Evolutionary conservation across 1,284 basidiomycete genomes (phyloP).

Genomic region (Thelephora terrestris): DNA sequence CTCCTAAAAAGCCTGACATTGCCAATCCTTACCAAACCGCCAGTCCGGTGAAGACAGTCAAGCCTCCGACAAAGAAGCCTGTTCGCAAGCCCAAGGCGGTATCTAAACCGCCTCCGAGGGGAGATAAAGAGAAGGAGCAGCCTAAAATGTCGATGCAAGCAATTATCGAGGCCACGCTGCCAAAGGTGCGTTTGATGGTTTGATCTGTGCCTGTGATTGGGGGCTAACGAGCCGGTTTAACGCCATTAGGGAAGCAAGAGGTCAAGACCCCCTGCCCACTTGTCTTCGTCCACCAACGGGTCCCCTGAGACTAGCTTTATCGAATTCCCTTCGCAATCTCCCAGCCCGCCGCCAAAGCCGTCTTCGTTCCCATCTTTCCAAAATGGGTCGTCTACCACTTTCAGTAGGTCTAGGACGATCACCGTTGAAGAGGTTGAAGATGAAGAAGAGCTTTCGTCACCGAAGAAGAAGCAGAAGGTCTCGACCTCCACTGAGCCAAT

Average conservation of each 20-base stretch:
- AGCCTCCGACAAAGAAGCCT: constrained; percentile 29
- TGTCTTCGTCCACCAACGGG: constrained; percentile 8
- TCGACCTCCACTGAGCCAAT: constrained; percentile 2
- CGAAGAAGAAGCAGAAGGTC: constrained; percentile 30
- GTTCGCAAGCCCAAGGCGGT: constrained; percentile 15
- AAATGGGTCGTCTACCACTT: constrained; percentile 11
- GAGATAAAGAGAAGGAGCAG: constrained; percentile 20
- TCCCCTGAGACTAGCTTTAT: constrained; percentile 3
- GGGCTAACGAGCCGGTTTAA: constrained; percentile 1
- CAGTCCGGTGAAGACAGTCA: constrained; percentile 39
- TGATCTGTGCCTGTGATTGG: constrained; percentile 1
- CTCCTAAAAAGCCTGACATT: constrained; percentile 50
- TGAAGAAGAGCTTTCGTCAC: constrained; percentile 15
- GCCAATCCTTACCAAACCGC: constrained; percentile 64
- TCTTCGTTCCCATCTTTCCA: background rate
- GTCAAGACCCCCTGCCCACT: constrained; percentile 46
- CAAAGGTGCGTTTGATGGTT: constrained; percentile 37
- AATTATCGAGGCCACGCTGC: constrained; percentile 63
- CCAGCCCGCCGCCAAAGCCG: constrained; percentile 7
- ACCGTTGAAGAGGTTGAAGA: constrained; percentile 10
- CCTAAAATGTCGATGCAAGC: constrained; percentile 41
- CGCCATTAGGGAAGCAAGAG: constrained; percentile 53
- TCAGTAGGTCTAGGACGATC: constrained; percentile 3
- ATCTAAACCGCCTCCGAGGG: constrained; percentile 12
- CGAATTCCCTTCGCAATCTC: constrained; percentile 9